Conservation (phyloP, 164 flowering plant species). For the Magnolia kwangsiensis region DNA sequence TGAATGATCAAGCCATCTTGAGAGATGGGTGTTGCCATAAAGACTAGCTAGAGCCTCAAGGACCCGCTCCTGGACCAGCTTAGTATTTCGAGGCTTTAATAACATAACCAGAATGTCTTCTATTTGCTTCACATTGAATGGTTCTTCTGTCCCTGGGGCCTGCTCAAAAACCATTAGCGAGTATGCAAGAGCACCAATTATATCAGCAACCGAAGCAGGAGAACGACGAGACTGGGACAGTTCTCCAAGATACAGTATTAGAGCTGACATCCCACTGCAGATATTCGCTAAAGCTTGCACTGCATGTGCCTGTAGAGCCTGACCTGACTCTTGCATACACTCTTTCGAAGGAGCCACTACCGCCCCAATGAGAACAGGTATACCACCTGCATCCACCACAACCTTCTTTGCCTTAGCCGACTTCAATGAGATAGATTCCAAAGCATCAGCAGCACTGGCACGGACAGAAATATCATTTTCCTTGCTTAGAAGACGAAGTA, state of each 20-base stretch:
- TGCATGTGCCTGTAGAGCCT: conserved; percentile 66
- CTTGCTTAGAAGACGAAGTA: conserved; percentile 56
- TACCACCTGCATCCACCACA: conserved; percentile 59
- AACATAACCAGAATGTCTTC: conserved; percentile 57
- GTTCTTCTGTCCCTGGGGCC: conserved; percentile 33
- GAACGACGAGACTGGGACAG: conserved; percentile 65
- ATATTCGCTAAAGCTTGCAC: conserved; percentile 71
- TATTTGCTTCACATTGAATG: conserved; percentile 51
- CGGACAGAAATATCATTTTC: conserved; percentile 74
- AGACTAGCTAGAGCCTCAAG: conserved; percentile 92
- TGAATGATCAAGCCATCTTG: conserved; percentile 54
- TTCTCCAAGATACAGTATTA: conserved; percentile 73
- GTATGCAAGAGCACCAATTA: conserved; percentile 91
- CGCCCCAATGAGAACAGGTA: conserved; percentile 70
- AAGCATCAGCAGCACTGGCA: conserved; percentile 85
- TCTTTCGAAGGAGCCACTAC: conserved; percentile 93
- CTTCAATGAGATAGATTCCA: conserved; percentile 72
- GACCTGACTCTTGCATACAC: conserved; percentile 66
- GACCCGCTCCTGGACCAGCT: conserved; percentile 73
- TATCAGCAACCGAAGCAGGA: conserved; percentile 82
- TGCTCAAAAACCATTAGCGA: conserved; percentile 67
- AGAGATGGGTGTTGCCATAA: conserved; percentile 60
- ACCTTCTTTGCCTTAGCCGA: conserved; percentile 58
- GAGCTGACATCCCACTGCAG: conserved; percentile 69
- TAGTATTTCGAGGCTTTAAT: conserved; percentile 73